Base-by-base conservation (phyloP, 495 filamentous ascomycete species). In the Hyaloscypha finlandica region DNA sequence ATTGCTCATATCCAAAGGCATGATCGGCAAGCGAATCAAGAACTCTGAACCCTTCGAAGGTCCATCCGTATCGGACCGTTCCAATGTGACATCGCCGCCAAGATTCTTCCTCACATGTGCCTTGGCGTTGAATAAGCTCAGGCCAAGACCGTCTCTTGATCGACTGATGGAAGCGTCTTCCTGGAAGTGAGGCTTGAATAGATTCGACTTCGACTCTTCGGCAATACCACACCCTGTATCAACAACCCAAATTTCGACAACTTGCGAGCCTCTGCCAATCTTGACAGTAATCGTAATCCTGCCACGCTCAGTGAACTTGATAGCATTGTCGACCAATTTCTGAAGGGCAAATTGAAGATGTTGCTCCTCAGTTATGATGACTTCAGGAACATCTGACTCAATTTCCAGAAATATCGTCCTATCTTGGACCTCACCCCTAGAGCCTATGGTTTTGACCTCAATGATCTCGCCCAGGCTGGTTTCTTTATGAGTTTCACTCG, bases 161-260 rank as follows among this genome's bases (percentile, higher is more conserved):
- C 90, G 81, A 4, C 89, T 92, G 30, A 88, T 86, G 8, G 90
- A 91, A 52, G 87, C 84, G 73, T 94, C 90, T 73, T 91, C 86
- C 53, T 88, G 83, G 42, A 89, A 84, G 74, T 92, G 92, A 0
- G 91, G 86, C 67, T 89, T 90, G 80, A 93, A 94, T 2, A 94
- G 83, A 53, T 85, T 85, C 0, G 88, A 87, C 62, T 90, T 70
- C 73, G 92, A 92, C 8, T 84, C 86, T 64, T 82, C 79, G 1
- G 89, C 86, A 59, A 94, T 94, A 5, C 91, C 91, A 59, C 88
- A 83, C 2, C 91, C 91, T 19, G 88, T 91, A 76, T 93, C 91
- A 14, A 79, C 76, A 45, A 94, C 82, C 74, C 60, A 91, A 79
- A 75, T 86, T 84, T 66, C 85, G 81, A 66, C 69, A 75, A 63